These are phyloP conservation scores for Psilocybe tampanensis DNA, from an alignment of 768 basidiomycete genomes.

Conservation along the genomic window DNA sequence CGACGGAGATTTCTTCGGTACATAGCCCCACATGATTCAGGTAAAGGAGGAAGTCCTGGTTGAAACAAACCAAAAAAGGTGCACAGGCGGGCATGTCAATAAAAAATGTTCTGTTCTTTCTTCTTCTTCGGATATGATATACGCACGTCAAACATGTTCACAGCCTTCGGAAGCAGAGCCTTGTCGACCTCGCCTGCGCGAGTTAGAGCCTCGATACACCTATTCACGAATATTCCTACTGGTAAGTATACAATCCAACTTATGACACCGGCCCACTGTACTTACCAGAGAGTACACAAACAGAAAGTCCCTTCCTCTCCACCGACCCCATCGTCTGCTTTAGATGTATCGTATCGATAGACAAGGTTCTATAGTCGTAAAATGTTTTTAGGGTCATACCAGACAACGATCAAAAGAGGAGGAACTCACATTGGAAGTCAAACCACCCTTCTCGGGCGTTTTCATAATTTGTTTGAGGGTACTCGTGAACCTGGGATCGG, in stretches of 20 bases:
- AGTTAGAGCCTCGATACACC: conserved; percentile 89
- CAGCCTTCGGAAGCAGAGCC: conserved; percentile 63
- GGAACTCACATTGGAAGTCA: conserved; percentile 77
- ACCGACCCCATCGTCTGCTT: conserved; percentile 91
- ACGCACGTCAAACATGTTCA: conserved; percentile 88
- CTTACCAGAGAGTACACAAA: conserved; percentile 80
- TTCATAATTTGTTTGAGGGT: conserved; percentile 85
- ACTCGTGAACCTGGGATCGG: conserved; percentile 86
- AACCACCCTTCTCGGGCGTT: conserved; percentile 87
- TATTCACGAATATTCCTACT: conserved; percentile 23
- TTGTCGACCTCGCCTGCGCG: conserved; percentile 82
- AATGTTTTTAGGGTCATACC: neutral
- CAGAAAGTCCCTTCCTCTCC: conserved; percentile 97
- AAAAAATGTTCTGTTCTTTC: neutral
- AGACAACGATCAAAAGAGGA: neutral
- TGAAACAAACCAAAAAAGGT: neutral
- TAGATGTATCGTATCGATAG: conserved; percentile 86
- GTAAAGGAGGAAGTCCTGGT: conserved; percentile 80
- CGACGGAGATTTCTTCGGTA: conserved; percentile 83
- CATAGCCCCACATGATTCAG: conserved; percentile 88
- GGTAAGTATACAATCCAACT: too few relatives aligned
- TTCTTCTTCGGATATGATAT: neutral
- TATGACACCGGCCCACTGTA: too few relatives aligned
- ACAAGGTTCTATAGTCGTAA: conserved; percentile 69
- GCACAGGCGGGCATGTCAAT: neutral